Base-by-base conservation (phyloP, 495 filamentous ascomycete genomes). In the Aspergillus asperescens region DNA sequence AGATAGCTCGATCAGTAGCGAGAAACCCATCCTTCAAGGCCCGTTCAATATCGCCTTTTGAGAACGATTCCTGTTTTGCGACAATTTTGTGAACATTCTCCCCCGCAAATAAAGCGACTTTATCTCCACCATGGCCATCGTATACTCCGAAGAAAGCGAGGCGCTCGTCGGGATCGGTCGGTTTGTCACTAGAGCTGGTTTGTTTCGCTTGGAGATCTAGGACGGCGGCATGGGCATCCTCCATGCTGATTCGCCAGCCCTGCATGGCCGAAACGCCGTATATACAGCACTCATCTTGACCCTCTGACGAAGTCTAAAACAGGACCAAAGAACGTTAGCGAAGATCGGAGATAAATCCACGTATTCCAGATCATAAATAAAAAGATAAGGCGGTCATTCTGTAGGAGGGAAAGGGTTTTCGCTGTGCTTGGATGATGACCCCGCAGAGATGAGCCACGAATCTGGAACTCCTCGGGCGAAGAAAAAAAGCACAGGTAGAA, bases 241-340 rank as follows among this genome's bases (percentile, higher is more conserved):
- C 93, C 93, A 98, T 98, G 71, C 88, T 94, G 70, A 97, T 96
- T 71, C 93, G 87, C 93, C 93, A 98, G 76, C 93, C 93, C 73
- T 98, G 93, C 93, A 98, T 98, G 70, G 89, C 88, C 58, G 94
- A 97, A 54, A 98, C 82, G 60, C 94, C 93, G 67, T 86, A 98
- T 57, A 91, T 67, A 63, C 95, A 81, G 66, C 88, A 84, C 57
- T 95, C 90, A 87, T 96, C 91, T 73, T 86, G 86, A 68, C 93
- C 92, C 62, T 85, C 83, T 64, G 84, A 82, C 52, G 93, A 97
- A 67, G 81, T 74, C 93, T 98, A 72, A 32, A 4, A 43, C 29
- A 56, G 16, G 45, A 48, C 7, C 40, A 31, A 28, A 48, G 18
- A 15, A 55, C 45, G 51, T 48, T 57, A 50, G 60, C 41, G 52